Conservation (phyloP, 1,139 yeast genomes). For the Kodamaea sp. region DNA sequence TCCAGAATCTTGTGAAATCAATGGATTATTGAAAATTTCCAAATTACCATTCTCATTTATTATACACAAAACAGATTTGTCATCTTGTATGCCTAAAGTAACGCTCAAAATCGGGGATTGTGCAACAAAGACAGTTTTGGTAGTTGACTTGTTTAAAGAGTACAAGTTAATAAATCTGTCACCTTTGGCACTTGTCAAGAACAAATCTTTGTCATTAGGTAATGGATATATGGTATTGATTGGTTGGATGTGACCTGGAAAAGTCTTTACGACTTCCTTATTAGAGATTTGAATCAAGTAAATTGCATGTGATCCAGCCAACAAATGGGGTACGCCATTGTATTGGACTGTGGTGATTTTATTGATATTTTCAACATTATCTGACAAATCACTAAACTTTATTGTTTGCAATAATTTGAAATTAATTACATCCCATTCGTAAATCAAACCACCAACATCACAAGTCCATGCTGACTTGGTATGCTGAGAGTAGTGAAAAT, state of each 20-base stretch:
- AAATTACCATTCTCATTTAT: constrained; percentile 66
- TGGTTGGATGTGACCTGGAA: constrained; percentile 74
- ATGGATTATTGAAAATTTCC: constrained; percentile 61
- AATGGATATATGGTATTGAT: constrained; percentile 46
- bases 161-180: constrained; percentile 79
- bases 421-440: constrained; percentile 58
- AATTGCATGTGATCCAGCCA: constrained; percentile 64
- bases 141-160: constrained; percentile 42
- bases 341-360: constrained; percentile 34
- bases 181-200: constrained; percentile 66
- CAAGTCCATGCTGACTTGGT: constrained; percentile 57
- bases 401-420: constrained; percentile 42
- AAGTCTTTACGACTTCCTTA: constrained; percentile 41
- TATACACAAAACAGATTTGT: constrained; percentile 46
- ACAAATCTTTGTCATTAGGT: constrained; percentile 33
- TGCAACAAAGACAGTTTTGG: constrained; percentile 58
- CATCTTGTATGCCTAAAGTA: constrained; percentile 33
- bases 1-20: constrained; percentile 14
- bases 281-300: constrained; percentile 44
- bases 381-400: constrained; percentile 37
- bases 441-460: constrained; percentile 58
- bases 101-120: constrained; percentile 53
- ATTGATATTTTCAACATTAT: constrained; percentile 31
- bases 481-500: constrained; percentile 42
- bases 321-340: constrained; percentile 41